Evolutionary conservation across 345 rosid genomes (phyloP).

Genomic region (Kandelia obovata): DNA sequence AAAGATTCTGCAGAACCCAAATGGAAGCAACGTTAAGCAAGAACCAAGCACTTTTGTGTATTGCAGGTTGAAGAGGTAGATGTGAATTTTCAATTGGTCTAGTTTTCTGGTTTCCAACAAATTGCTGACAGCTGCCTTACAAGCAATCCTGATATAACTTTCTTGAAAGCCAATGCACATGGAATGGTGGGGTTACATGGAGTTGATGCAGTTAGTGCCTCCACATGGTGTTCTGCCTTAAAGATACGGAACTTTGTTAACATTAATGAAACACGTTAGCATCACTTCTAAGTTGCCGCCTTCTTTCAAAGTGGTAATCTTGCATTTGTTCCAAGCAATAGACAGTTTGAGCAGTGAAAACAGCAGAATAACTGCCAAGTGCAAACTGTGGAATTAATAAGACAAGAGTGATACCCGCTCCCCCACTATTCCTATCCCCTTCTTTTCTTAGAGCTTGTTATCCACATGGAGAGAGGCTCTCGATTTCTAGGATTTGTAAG

Average conservation of each 20-base stretch:
- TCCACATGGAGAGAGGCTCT: too few species aligned
- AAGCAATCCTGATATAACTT: not conserved
- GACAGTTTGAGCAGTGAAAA: not conserved
- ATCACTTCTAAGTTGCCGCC: conserved; percentile 1
- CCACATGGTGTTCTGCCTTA: conserved; percentile 17
- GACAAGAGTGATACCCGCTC: too few species aligned
- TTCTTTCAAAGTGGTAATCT: not conserved
- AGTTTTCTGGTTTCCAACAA: too few species aligned
- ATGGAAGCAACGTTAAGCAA: not conserved
- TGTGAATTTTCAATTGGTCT: conserved; percentile 1
- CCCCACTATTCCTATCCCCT: too few species aligned
- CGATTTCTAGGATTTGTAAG: not conserved
- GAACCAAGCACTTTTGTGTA: not conserved
- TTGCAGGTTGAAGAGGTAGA: not conserved
- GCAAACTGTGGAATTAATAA: too few species aligned
- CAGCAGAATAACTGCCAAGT: too few species aligned
- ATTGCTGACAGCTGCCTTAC: not conserved
- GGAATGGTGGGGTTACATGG: conserved; percentile 15
- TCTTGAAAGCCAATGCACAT: not conserved
- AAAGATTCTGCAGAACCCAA: not conserved
- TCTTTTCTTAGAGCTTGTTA: too few species aligned
- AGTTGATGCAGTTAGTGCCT: conserved; percentile 19
- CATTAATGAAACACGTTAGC: conserved; percentile 1
- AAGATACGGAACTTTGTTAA: conserved; percentile 9
- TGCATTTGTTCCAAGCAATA: not conserved